Evolutionary conservation across 108 stramenopile species (phyloP), one percentile per base, ranked within the genome.

Genomic region (Nitzschia inconspicua): DNA sequence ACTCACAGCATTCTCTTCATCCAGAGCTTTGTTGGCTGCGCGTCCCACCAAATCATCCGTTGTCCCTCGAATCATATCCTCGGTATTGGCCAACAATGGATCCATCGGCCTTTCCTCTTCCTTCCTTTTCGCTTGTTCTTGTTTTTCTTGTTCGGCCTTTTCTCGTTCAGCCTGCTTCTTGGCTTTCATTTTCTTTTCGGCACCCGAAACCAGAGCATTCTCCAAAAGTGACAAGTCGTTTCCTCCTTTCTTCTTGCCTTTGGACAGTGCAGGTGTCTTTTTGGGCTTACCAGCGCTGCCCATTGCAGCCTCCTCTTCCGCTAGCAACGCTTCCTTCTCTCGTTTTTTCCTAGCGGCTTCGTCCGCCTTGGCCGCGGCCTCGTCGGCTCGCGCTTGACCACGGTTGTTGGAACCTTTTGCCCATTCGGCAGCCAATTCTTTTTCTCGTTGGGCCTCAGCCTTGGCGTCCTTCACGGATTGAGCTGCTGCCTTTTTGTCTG

Each of bases 101-200:
- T 87, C 91, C 47, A 68, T 31, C 16, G 68, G 77, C 47, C 66
- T 67, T 6, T 66, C 36, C 4, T 44, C 48, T 31, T 62, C 74
- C 41, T 80, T 70, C 27, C 40, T 43, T 44, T 73, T 67, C 24
- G 50, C 63, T 44, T 68, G 69, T 43, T 66, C 39, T 23, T 65
- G 66, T 46, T 69, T 60, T 27, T 70, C 60, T 59, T 74, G 56
- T 53, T 93, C 82, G 43, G 69, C 68, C 67, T 73, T 78, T 53
- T 69, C 54, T 51, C 68, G 60, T 28, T 78, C 78, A 2, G 65
- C 49, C 56, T 60, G 64, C 50, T 80, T 80, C 62, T 85, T 75
- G 28, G 73, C 79, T 60, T 82, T 85, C 1, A 65, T 58, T 66
- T 89, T 87, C 67, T 93, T 93, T 37, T 93, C 91, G n/a, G 91